Base-by-base conservation (phyloP, 331 rosid genomes). In the Quercus phellos region DNA sequence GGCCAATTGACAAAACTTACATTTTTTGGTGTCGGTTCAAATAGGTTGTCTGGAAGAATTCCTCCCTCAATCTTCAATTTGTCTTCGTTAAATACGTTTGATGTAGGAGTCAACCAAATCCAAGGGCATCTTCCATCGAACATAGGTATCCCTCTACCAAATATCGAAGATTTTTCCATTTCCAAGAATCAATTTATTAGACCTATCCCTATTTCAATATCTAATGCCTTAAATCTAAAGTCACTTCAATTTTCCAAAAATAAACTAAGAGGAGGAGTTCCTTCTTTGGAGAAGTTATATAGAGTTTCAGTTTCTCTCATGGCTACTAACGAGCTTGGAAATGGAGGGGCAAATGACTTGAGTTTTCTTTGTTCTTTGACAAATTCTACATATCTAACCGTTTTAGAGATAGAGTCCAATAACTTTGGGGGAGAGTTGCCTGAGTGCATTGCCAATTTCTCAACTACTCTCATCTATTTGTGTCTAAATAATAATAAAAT, bases 161-260 rank as follows among this genome's bases (percentile, higher is more conserved):
- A 27, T 27, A 27, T 27, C 30, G 30, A 27, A 27, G 0, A 3
- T 2, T 2, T 27, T 27, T 0, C 0, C 30, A 27, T 27, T 27
- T 0, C 0, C 4, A 0, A 0, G 0, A 81, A 70, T 27, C 4
- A 69, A 1, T 63, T 76, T 13, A 11, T 0, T 27, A 77, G 77
- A 21, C 18, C 55, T 3, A 32, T 80, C 32, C 84, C 84, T 3
- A 17, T 2, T 30, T 27, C 80, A 3, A 29, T 81, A 22, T 70
- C 38, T 1, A 81, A 81, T 51, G 72, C 76, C 18, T 81, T 80
- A 22, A 34, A 51, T 19, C 77, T 59, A 9, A 0, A 0, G 3
- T 0, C 0, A 0, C 16, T 75, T 9, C 2, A 2, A 1, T 0
- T 81, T 1, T 0, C 0, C 4, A 0, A 0, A 4, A 81, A 55